Evolutionary conservation across 257 asterid species (phyloP), one percentile per base, ranked within the genome.

Genomic region (Verbena officinalis): DNA sequence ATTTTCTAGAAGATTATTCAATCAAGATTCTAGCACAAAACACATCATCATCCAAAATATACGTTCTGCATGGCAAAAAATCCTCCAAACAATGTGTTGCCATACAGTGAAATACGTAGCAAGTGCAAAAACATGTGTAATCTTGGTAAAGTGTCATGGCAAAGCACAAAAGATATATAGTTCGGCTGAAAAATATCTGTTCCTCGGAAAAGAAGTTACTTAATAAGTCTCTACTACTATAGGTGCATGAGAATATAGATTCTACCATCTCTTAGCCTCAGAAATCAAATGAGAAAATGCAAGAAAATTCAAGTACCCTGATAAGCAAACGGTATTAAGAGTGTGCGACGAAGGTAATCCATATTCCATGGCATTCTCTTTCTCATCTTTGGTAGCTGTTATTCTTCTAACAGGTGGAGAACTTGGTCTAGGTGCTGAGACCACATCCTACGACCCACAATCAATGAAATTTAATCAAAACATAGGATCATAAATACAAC

Each of bases 261-360:
- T 33, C 15, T 7, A 9, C 1, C 33, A 42, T 34, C 33, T 36
- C 40, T 53, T 54, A 30, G 34, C 43, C 12, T 12, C 48, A 20
- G 27, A 24, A 33, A 40, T 22, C 11, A 13, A 61, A 5, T 3
- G 27, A 51, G 43, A 36, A 30, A 13, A 46, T 19, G 45, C 48
- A 49, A 52, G 52, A 70, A 42, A 64, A 46, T 22, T 15, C 21
- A 21, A 51, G 7, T 88, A 94, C 99, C 98, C 99, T 5, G 98
- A 83, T 40, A 90, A 78, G 88, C 99, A 94, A 52, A 90, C 80
- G 42, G 97, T 94, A 77, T 94, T 94, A 62, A 90, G 96, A 64
- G 98, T 94, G 78, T 88, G 98, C 0, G 99, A 90, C 55, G 99
- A 90, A 70, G 96, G 98, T 21, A 94, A 76, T 66, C 96, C 96